These are phyloP conservation scores for Vanrija sp. DNA, from an alignment of 1,284 basidiomycete genomes.

Conservation along the genomic window DNA sequence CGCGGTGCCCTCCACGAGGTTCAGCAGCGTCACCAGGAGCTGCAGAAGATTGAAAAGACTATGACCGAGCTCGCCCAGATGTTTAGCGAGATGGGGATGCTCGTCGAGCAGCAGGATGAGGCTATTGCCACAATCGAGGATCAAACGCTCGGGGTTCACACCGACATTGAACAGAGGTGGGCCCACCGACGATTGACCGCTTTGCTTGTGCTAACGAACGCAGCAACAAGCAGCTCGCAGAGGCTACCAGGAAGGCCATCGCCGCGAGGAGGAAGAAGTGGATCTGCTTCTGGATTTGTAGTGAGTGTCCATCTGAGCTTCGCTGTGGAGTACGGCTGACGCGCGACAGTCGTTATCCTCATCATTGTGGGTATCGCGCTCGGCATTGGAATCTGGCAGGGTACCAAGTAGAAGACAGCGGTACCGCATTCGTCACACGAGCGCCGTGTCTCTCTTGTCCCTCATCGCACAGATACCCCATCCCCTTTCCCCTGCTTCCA, in stretches of 20 bases:
- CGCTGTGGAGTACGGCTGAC: background rate
- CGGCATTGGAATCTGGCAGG: too few species aligned
- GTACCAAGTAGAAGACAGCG: too few species aligned
- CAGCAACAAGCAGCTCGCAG: slow-evolving; percentile 64
- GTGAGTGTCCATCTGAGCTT: slow-evolving; percentile 22
- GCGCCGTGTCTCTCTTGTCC: too few species aligned
- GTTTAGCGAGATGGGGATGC: slow-evolving; percentile 81
- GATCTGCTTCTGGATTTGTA: slow-evolving; percentile 66
- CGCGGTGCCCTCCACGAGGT: slow-evolving; percentile 83
- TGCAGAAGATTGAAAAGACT: slow-evolving; percentile 63
- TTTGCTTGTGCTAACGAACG: too few species aligned
- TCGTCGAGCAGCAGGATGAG: slow-evolving; percentile 76
- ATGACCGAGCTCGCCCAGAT: slow-evolving; percentile 82
- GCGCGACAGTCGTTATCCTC: background rate
- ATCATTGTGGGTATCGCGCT: slow-evolving; percentile 16
- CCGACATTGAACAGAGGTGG: too few species aligned
- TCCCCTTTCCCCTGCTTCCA: too few species aligned
- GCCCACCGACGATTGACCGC: too few species aligned
- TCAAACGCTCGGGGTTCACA: slow-evolving; percentile 61
- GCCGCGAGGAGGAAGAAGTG: slow-evolving; percentile 75
- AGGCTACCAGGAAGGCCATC: slow-evolving; percentile 68
- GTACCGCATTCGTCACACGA: too few species aligned
- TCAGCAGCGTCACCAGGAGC: slow-evolving; percentile 83
- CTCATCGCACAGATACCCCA: too few species aligned
- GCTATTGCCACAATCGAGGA: slow-evolving; percentile 63